Conservation (phyloP, 257 asterid genomes). For the Scutellaria minor region DNA sequence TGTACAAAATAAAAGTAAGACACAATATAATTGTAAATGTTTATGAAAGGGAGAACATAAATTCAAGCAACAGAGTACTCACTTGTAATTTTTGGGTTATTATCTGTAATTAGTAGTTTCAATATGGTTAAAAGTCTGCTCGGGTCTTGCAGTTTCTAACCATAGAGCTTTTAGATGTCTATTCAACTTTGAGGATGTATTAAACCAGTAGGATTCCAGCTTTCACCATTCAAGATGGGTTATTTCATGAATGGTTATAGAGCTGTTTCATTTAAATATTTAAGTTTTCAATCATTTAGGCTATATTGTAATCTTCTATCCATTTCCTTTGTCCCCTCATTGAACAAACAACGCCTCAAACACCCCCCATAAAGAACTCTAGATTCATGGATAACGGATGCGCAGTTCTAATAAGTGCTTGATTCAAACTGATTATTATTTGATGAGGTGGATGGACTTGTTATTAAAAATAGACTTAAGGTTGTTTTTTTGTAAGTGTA, state of each 20-base stretch:
- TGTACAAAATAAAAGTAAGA: background rate
- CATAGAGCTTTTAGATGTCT: background rate
- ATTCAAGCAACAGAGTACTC: background rate
- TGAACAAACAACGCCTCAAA: conserved; percentile 16
- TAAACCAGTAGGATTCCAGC: background rate
- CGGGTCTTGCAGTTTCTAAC: background rate
- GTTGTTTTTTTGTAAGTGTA: background rate
- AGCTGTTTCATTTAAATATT: background rate
- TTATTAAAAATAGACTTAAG: background rate
- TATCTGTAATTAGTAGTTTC: background rate
- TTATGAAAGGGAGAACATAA: background rate
- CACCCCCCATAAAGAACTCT: background rate
- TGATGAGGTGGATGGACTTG: conserved; percentile 25
- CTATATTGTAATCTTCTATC: background rate
- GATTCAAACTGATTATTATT: background rate
- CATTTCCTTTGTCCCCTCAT: background rate
- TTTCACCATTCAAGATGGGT: conserved; percentile 6
- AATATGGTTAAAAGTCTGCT: background rate
- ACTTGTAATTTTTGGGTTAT: background rate
- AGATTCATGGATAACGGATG: background rate
- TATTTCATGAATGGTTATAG: conserved; percentile 1
- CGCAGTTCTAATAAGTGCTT: background rate
- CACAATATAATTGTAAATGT: background rate
- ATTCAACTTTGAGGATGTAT: conserved; percentile 17
- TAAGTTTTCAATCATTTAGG: background rate